Evolutionary conservation across 73 alveolate species (phyloP).

Genomic region (Uronychia setigera): DNA sequence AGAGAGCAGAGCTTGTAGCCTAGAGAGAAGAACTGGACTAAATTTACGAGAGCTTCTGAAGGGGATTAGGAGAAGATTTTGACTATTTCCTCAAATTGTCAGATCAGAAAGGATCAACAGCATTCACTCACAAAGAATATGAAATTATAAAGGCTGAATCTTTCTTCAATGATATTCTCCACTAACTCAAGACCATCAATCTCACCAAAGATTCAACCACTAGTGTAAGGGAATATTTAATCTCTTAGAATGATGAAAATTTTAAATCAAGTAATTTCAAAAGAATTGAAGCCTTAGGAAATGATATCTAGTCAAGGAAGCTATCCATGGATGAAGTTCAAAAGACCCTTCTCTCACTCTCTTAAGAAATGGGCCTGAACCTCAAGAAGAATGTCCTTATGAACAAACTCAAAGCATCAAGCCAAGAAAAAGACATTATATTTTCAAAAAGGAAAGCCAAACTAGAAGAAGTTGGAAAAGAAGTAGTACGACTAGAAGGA

Average conservation of each 20-base stretch:
- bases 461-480: constrained; percentile 24
- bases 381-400: constrained; percentile 19
- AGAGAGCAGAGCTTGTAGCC: constrained; percentile 76
- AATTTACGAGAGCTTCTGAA: constrained; percentile 47
- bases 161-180: constrained; percentile 28
- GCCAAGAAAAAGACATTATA: constrained; percentile 33
- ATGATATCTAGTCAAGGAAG: background rate
- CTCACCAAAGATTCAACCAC: constrained; percentile 5
- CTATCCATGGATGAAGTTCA: background rate
- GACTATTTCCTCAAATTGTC: constrained; percentile 11
- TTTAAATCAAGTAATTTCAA: background rate
- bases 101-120: constrained; percentile 24
- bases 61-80: constrained; percentile 44
- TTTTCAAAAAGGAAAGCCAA: constrained; percentile 25
- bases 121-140: constrained; percentile 10
- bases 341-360: constrained; percentile 1
- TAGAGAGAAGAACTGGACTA: constrained; percentile 70
- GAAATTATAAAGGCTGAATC: constrained; percentile 29
- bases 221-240: background rate
- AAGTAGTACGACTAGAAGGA: constrained; percentile 26
- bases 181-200: background rate
- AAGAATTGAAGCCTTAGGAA: background rate
- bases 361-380: constrained; percentile 16
- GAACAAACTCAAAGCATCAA: constrained; percentile 10
- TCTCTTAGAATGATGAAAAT: background rate